Evolutionary conservation across 2,329 filamentous ascomycete genomes (phyloP).

Genomic region (Emericellopsis cladophorae): DNA sequence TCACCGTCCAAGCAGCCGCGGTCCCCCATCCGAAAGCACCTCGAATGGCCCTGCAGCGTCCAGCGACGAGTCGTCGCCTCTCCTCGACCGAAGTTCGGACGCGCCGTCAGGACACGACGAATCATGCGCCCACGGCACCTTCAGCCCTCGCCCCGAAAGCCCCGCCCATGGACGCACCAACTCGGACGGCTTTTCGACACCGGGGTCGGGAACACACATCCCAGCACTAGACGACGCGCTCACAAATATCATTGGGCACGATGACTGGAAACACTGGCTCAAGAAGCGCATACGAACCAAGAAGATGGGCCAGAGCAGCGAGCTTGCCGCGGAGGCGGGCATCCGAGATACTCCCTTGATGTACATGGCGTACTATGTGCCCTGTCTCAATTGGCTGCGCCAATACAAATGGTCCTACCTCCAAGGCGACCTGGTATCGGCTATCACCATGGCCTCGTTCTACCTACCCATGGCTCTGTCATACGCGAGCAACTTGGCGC

Average conservation of each 20-base stretch:
- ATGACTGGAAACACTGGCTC: conserved; percentile 36
- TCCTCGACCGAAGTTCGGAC: conserved; percentile 15
- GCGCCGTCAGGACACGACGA: conserved; percentile 26
- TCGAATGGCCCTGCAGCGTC: not conserved
- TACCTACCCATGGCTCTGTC: conserved; percentile 97
- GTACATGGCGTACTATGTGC: conserved; percentile 91
- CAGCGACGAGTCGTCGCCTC: conserved; percentile 39
- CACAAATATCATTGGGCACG: conserved; percentile 22
- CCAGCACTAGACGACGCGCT: conserved; percentile 25
- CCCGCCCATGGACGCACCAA: conserved; percentile 17
- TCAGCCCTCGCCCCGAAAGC: conserved; percentile 53
- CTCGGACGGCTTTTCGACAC: conserved; percentile 17
- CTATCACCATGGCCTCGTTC: conserved; percentile 94
- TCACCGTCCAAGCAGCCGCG: conserved; percentile 16
- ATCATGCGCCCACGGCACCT: conserved; percentile 60
- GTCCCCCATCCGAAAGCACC: not conserved
- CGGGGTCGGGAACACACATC: conserved; percentile 16
- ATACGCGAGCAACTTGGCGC: conserved; percentile 80
- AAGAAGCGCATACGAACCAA: conserved; percentile 41
- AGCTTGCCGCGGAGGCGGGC: conserved; percentile 59
- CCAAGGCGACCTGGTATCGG: conserved; percentile 75
- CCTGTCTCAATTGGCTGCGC: conserved; percentile 77
- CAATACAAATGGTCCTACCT: conserved; percentile 78
- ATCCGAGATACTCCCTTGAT: conserved; percentile 62
- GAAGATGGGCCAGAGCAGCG: conserved; percentile 61